Evolutionary conservation across 352 stramenopile genomes (phyloP).

Genomic region (Globisporangium solare): DNA sequence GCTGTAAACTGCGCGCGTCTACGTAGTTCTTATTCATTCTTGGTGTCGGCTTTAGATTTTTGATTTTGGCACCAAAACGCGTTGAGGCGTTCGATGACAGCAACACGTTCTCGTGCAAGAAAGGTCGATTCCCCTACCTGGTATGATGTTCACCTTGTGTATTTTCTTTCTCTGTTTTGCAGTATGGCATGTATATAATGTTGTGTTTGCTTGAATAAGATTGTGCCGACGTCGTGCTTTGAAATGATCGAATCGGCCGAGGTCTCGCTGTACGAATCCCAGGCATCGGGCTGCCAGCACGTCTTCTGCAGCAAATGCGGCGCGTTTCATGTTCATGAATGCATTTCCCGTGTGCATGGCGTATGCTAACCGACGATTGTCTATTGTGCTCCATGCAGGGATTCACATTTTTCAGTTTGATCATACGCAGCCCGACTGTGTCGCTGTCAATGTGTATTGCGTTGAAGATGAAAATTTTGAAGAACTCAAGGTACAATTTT

Average conservation of each 20-base stretch:
- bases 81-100: slow-evolving; percentile 83
- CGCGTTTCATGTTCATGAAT: slow-evolving; percentile 19
- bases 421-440: slow-evolving; percentile 52
- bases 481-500: slow-evolving; percentile 56
- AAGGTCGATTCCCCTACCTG: slow-evolving; percentile 72
- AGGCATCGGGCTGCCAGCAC: slow-evolving; percentile 62
- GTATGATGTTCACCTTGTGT: slow-evolving; percentile 20
- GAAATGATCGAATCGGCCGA: slow-evolving; percentile 67
- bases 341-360: not conserved
- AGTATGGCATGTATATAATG: not conserved
- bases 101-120: slow-evolving; percentile 80
- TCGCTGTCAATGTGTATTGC: slow-evolving; percentile 80
- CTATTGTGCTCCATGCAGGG: slow-evolving; percentile 17
- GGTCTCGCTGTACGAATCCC: slow-evolving; percentile 71
- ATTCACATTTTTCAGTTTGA: slow-evolving; percentile 88
- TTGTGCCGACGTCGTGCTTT: slow-evolving; percentile 71
- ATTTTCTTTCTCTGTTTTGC: not conserved
- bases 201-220: slow-evolving; percentile 19
- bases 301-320: slow-evolving; percentile 79
- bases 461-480: slow-evolving; percentile 81
- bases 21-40: slow-evolving; percentile 9
- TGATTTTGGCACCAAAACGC: slow-evolving; percentile 63
- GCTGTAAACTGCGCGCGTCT: not conserved
- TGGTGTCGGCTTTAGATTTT: slow-evolving; percentile 36
- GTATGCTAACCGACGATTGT: slow-evolving; percentile 2